Conservation (phyloP, 2,329 filamentous ascomycete species). For the Nigrospora sphaerica region DNA sequence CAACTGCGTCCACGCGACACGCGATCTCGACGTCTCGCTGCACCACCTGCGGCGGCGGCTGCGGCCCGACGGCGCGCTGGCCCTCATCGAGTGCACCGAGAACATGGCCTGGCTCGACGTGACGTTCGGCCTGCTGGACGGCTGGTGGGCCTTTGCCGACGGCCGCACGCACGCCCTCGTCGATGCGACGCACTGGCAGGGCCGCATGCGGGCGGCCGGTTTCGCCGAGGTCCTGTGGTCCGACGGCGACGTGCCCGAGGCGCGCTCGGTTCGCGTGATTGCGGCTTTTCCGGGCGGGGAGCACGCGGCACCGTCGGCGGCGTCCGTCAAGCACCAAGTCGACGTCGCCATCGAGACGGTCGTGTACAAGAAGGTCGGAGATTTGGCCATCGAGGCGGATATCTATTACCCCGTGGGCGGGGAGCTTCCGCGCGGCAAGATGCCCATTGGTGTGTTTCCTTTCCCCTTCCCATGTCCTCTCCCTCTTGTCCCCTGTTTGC, state of each 20-base stretch:
- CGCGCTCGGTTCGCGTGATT: slow-evolving; percentile 16
- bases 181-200: slow-evolving; percentile 14
- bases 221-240: slow-evolving; percentile 19
- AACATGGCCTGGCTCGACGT: slow-evolving; percentile 22
- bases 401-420: slow-evolving; percentile 20
- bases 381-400: slow-evolving; percentile 18
- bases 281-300: slow-evolving; percentile 6
- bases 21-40: slow-evolving; percentile 13
- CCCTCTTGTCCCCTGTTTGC: not conserved
- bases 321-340: not conserved
- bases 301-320: no score
- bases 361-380: slow-evolving; percentile 11
- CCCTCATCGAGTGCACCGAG: slow-evolving; percentile 22
- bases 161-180: slow-evolving; percentile 17
- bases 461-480: not conserved
- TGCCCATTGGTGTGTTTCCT: slow-evolving; percentile 1
- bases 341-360: slow-evolving; percentile 8
- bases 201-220: slow-evolving; percentile 9
- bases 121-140: slow-evolving; percentile 24
- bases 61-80: slow-evolving; percentile 17
- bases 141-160: slow-evolving; percentile 27
- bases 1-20: slow-evolving; percentile 30
- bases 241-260: slow-evolving; percentile 13
- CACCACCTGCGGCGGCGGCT: slow-evolving; percentile 19
- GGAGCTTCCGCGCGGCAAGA: not conserved